Percentiles rank a stretch among this genome's conserved stretches.
These are phyloP conservation scores for Hypoxylon cercidicola DNA, from an alignment of 495 filamentous ascomycete genomes.

Conservation along the genomic window DNA sequence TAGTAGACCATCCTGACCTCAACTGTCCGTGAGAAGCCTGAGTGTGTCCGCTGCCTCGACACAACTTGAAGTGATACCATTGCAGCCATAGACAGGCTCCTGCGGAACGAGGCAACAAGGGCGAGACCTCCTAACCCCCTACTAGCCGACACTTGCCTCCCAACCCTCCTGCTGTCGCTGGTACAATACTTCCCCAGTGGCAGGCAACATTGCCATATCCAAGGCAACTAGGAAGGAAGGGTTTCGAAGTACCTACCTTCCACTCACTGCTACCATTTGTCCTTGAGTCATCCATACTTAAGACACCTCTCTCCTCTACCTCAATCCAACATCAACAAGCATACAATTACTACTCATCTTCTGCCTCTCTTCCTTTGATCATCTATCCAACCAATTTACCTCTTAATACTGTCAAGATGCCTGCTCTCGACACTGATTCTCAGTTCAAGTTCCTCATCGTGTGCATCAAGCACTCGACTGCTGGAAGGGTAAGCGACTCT, in stretches of 20 bases:
- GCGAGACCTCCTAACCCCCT: too few species aligned
- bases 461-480: slow-evolving; percentile 68
- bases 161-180: too few species aligned
- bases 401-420: slow-evolving; percentile 51
- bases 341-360: background rate
- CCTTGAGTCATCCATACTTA: too few species aligned
- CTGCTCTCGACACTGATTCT: slow-evolving; percentile 59
- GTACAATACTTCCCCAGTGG: too few species aligned
- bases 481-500: slow-evolving; percentile 63
- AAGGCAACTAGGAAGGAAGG: too few species aligned
- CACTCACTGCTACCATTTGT: too few species aligned
- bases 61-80: background rate
- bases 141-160: too few species aligned
- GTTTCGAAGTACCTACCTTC: too few species aligned
- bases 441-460: slow-evolving; percentile 72
- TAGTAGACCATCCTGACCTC: slow-evolving; percentile 25
- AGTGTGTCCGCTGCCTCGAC: slow-evolving; percentile 24
- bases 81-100: too few species aligned
- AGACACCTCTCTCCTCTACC: too few species aligned
- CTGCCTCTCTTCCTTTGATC: background rate
- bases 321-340: background rate
- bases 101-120: too few species aligned
- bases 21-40: slow-evolving; percentile 12
- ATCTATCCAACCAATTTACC: background rate
- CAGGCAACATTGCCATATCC: too few species aligned